These are phyloP conservation scores for Hyaloscypha finlandica DNA, from an alignment of 495 filamentous ascomycete genomes.

Conservation along the genomic window DNA sequence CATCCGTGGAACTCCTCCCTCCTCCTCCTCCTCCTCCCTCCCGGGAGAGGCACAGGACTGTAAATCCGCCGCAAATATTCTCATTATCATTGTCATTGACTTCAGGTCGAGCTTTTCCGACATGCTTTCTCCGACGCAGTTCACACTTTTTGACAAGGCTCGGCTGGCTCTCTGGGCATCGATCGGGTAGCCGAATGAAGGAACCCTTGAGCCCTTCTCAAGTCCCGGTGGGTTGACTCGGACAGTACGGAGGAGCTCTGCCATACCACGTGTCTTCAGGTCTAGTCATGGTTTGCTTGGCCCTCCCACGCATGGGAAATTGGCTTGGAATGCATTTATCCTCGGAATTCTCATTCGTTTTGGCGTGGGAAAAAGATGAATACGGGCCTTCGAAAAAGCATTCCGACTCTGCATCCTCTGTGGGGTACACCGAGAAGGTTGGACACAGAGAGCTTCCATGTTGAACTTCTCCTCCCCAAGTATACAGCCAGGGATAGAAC, in stretches of 20 bases:
- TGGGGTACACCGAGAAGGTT: no score
- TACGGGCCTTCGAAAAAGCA: no score
- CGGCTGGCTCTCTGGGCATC: neutral
- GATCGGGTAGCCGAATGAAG: neutral
- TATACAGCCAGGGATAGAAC: no score
- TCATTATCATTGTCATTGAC: no score
- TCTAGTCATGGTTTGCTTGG: neutral
- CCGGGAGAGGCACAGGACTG: neutral
- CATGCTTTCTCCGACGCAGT: neutral
- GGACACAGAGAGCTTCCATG: no score
- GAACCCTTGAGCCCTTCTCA: neutral
- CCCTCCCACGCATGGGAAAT: neutral
- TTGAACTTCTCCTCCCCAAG: no score
- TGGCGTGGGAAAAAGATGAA: neutral
- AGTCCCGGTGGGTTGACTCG: neutral
- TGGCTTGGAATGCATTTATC: neutral
- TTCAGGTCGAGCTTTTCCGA: neutral
- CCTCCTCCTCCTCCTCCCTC: neutral
- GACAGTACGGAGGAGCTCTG: neutral
- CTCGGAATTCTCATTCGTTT: neutral
- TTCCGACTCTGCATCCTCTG: no score
- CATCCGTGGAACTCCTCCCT: constrained; percentile 3
- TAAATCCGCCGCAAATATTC: neutral
- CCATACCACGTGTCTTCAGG: neutral
- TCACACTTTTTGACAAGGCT: neutral